A percentile compares a stretch with the other conserved stretches of the same genome.
phyloP scores from a whole-genome alignment of 495 filamentous ascomycete genomes.

The Aspergillus nanangensis region DNA sequence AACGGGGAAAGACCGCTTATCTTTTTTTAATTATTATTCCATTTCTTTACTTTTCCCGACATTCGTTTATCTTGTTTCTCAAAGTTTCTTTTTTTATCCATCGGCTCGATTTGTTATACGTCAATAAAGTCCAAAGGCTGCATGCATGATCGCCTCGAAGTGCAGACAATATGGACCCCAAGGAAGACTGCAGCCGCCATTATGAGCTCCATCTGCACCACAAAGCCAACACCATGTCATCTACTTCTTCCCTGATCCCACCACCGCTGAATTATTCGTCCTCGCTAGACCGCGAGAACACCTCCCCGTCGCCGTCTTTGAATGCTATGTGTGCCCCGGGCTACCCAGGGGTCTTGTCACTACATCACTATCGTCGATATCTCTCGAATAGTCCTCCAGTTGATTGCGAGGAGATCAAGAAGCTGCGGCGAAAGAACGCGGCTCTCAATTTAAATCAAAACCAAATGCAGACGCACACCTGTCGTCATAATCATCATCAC shows the following conservation, averaged over 20 bases:
- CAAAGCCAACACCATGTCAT: slow-evolving; percentile 2
- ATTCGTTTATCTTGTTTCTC: slow-evolving; percentile 3
- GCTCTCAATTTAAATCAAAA: slow-evolving; percentile 30
- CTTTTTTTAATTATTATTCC: background rate
- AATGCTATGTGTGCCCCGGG: background rate
- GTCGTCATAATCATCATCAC: slow-evolving; percentile 7
- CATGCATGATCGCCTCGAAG: too few relatives aligned
- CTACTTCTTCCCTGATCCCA: background rate
- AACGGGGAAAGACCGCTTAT: too few relatives aligned
- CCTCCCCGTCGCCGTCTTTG: background rate
- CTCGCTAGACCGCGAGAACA: background rate
- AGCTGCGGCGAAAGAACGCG: slow-evolving; percentile 34
- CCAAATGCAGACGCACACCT: slow-evolving; percentile 11
- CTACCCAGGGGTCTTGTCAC: slow-evolving; percentile 14
- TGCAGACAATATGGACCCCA: background rate
- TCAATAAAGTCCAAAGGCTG: background rate
- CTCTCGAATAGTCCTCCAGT: slow-evolving; percentile 14
- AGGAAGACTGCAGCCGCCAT: background rate
- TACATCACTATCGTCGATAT: slow-evolving; percentile 24
- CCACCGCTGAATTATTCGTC: background rate
- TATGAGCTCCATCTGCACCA: slow-evolving; percentile 2
- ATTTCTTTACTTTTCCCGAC: background rate
- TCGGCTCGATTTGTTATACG: slow-evolving; percentile 1
- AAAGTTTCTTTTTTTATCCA: background rate
- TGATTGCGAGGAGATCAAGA: slow-evolving; percentile 17